A percentile compares a stretch with the other conserved stretches of the same genome.
Evolutionary conservation across 2,329 filamentous ascomycete species (phyloP).

Genomic region (Cucurbitaria berberidis): DNA sequence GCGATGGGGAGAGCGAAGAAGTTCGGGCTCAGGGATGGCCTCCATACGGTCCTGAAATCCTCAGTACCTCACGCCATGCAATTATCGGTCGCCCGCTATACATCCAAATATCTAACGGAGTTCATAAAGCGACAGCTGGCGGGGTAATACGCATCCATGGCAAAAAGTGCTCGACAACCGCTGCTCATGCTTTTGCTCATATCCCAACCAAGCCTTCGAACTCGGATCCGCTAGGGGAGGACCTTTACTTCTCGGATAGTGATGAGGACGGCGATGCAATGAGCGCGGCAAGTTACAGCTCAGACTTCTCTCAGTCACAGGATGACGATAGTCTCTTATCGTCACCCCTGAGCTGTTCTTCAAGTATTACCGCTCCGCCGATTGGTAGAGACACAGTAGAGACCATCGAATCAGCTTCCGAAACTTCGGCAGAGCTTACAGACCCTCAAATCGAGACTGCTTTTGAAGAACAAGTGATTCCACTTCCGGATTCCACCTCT

Average conservation of each 20-base stretch:
- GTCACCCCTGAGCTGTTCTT: not conserved
- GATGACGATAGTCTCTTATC: not conserved
- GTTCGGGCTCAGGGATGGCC: too few species aligned
- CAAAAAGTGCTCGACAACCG: slow-evolving; percentile 2
- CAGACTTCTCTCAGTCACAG: not conserved
- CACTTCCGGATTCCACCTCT: not conserved
- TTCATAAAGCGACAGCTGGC: slow-evolving; percentile 7
- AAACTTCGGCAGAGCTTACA: not conserved
- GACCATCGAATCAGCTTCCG: not conserved
- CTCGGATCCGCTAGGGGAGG: not conserved
- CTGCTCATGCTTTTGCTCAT: slow-evolving; percentile 13
- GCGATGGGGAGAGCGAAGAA: not conserved
- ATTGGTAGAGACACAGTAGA: not conserved
- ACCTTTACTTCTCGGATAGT: slow-evolving; percentile 16
- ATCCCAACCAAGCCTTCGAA: not conserved
- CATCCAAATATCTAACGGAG: not conserved
- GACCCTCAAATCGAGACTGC: not conserved
- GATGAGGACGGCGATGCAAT: slow-evolving; percentile 9
- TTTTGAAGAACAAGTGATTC: not conserved
- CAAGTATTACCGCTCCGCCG: not conserved
- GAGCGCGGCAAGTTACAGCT: slow-evolving; percentile 5
- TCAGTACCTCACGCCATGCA: not conserved
- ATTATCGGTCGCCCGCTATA: not conserved
- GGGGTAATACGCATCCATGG: slow-evolving; percentile 5
- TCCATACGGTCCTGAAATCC: not conserved